These are phyloP conservation scores for Botryotinia calthae DNA, from an alignment of 2,329 filamentous ascomycete genomes.

Conservation along the genomic window DNA sequence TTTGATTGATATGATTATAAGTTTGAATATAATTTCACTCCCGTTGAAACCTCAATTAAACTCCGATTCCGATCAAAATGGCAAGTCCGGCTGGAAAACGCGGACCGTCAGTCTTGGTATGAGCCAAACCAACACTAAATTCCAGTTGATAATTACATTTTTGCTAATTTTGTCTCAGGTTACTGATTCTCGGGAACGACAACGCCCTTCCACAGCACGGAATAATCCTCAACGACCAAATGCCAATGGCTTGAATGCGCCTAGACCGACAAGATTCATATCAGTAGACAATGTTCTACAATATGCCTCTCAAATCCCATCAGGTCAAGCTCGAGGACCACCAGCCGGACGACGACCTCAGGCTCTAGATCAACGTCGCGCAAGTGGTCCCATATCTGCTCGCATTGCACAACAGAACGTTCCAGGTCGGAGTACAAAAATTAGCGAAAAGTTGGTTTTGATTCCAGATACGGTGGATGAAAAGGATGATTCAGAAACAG, in stretches of 20 bases:
- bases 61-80: constrained; percentile 1
- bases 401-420: constrained; percentile 51
- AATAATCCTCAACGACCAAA: constrained; percentile 40
- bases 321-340: constrained; percentile 79
- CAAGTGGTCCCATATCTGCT: constrained; percentile 45
- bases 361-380: constrained; percentile 48
- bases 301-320: constrained; percentile 91
- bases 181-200: constrained; percentile 57
- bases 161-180: constrained; percentile 44
- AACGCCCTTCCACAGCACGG: constrained; percentile 43
- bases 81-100: constrained; percentile 45
- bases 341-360: constrained; percentile 47
- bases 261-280: constrained; percentile 68
- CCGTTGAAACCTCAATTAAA: background rate
- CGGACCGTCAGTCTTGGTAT: constrained; percentile 60
- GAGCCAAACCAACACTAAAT: constrained; percentile 26
- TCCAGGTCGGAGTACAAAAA: constrained; percentile 85
- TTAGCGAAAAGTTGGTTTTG: constrained; percentile 94
- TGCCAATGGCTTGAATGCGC: constrained; percentile 34
- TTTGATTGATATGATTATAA: background rate
- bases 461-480: constrained; percentile 74
- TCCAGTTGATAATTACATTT: background rate
- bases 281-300: constrained; percentile 93
- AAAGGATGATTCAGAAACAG: constrained; percentile 58
- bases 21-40: constrained; percentile 4